A percentile compares a stretch with the other conserved stretches of the same genome.
These are phyloP conservation scores for Daldinia grandis DNA, from an alignment of 495 filamentous ascomycete genomes.

Conservation along the genomic window DNA sequence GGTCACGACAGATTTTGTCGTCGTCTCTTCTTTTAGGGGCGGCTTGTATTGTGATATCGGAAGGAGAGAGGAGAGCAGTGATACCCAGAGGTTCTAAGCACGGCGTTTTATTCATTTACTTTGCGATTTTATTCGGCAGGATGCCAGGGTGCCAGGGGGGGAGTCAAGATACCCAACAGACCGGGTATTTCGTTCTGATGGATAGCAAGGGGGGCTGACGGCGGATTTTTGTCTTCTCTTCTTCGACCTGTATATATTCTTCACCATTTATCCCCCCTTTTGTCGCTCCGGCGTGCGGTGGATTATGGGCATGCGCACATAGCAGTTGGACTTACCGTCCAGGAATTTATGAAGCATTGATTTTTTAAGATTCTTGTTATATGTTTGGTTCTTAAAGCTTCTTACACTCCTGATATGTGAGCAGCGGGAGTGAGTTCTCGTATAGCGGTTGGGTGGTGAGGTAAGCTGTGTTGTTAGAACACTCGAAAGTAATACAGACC, in stretches of 20 bases:
- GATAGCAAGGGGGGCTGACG: background rate
- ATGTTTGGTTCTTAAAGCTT: background rate
- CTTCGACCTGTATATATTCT: constrained; percentile 38
- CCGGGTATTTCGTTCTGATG: background rate
- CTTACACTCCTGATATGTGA: background rate
- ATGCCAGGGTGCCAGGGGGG: background rate
- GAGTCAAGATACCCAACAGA: background rate
- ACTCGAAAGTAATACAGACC: no score
- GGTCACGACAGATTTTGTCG: constrained; percentile 11
- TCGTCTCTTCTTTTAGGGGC: background rate
- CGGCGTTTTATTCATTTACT: constrained; percentile 1
- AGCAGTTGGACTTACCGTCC: background rate
- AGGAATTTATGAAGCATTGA: background rate
- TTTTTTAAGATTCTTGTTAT: background rate
- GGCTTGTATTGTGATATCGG: background rate
- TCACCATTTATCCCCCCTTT: background rate
- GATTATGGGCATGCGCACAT: background rate
- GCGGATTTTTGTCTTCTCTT: constrained; percentile 22
- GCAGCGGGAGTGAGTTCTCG: background rate
- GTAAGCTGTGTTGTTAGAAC: no score
- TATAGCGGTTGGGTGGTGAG: background rate
- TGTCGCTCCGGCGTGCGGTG: background rate
- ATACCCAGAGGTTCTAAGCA: background rate
- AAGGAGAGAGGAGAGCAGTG: background rate
- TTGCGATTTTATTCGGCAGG: background rate